Conservation (phyloP, 23 red algal genomes). For the Gracilariopsis chorda region DNA sequence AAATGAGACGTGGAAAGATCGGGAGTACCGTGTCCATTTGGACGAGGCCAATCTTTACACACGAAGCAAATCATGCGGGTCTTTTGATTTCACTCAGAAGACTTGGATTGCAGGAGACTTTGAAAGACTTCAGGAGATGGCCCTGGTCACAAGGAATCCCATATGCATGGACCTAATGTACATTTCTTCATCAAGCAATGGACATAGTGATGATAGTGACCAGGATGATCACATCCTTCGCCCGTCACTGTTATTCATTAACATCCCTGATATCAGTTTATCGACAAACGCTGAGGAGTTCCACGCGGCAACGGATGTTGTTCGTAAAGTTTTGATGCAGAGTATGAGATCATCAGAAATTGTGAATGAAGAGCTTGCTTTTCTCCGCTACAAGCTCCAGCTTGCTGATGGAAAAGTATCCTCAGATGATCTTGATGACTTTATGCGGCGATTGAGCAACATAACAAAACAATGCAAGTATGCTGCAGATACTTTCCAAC, state of each 20-base stretch:
- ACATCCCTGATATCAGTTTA: slow-evolving; percentile 65
- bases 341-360: slow-evolving; percentile 62
- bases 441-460: slow-evolving; percentile 56
- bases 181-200: slow-evolving; percentile 43
- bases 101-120: neutral
- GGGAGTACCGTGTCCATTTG: slow-evolving; percentile 69
- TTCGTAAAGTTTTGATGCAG: slow-evolving; percentile 75
- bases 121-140: neutral
- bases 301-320: slow-evolving; percentile 60
- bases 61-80: neutral
- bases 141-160: slow-evolving; percentile 43
- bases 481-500: slow-evolving; percentile 76
- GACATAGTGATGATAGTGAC: slow-evolving; percentile 26
- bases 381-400: slow-evolving; percentile 70
- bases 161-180: slow-evolving; percentile 78
- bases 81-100: slow-evolving; percentile 41
- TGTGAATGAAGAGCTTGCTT: slow-evolving; percentile 70
- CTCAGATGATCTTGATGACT: slow-evolving; percentile 61
- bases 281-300: slow-evolving; percentile 63
- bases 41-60: slow-evolving; percentile 55
- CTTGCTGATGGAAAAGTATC: slow-evolving; percentile 68
- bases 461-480: slow-evolving; percentile 75
- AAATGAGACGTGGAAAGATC: slow-evolving; percentile 56
- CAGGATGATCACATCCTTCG: slow-evolving; percentile 64
- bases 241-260: slow-evolving; percentile 61